phyloP scores from a whole-genome alignment of 192 early-diverging fungal genomes.

The Irineochytrium annulatum region DNA sequence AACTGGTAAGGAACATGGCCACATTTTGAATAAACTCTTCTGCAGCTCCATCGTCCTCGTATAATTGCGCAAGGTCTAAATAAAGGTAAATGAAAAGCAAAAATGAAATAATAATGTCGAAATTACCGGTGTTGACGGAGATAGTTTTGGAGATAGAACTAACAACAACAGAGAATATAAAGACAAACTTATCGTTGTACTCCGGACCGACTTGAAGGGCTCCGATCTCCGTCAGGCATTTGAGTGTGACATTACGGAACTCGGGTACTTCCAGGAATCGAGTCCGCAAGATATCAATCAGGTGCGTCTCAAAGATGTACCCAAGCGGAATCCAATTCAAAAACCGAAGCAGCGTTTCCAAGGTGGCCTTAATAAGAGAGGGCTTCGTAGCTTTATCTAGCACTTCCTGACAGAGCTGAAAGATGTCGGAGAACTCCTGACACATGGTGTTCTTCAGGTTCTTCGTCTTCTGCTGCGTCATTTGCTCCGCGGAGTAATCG shows the following conservation, averaged over 20 bases:
- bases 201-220: slow-evolving; percentile 72
- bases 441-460: slow-evolving; percentile 95
- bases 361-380: slow-evolving; percentile 83
- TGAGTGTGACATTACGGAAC: slow-evolving; percentile 90
- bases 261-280: slow-evolving; percentile 82
- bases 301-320: slow-evolving; percentile 93
- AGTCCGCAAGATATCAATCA: slow-evolving; percentile 78
- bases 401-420: slow-evolving; percentile 90
- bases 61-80: slow-evolving; percentile 74
- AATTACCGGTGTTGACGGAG: slow-evolving; percentile 59
- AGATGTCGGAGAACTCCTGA: slow-evolving; percentile 91
- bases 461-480: slow-evolving; percentile 93
- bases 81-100: not conserved
- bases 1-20: slow-evolving; percentile 85
- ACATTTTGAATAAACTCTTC: slow-evolving; percentile 97
- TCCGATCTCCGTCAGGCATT: slow-evolving; percentile 97
- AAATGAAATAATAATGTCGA: not conserved
- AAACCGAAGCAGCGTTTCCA: slow-evolving; percentile 93
- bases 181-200: slow-evolving; percentile 81
- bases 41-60: slow-evolving; percentile 83
- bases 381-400: slow-evolving; percentile 87
- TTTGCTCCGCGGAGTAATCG: slow-evolving; percentile 97
- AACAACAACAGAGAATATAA: slow-evolving; percentile 84
- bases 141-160: slow-evolving; percentile 63
- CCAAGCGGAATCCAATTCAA: slow-evolving; percentile 98